Evolutionary conservation across 225 moss, liverwort and hornwort genomes (phyloP), one percentile per base, ranked within the genome.

Genomic region (Physcomitrium patens): DNA sequence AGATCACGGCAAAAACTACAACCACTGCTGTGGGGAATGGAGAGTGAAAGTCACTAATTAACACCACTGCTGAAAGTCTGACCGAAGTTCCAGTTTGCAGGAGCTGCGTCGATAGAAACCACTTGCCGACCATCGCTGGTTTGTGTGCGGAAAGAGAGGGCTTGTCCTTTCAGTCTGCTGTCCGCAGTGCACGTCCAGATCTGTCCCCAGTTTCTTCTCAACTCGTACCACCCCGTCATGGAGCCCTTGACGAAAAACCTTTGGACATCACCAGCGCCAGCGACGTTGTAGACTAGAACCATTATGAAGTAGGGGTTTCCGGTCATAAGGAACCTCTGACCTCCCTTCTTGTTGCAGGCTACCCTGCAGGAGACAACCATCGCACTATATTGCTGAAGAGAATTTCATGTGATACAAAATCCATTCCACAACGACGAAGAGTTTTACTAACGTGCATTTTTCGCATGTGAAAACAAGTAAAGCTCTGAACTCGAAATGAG

Each of bases 241-340:
- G 76, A 24, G 9, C 82, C 77, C 82, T 79, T 91, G 27, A 91
- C 82, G 46, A 65, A 73, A 12, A 86, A 27, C 0, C 77, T 49
- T 10, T 89, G 78, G 10, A 89, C 89, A 20, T 89, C 88, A 1
- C 93, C 89, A 3, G 82, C 81, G 11, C 91, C 85, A 7, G 22
- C 93, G 0, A 93, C 87, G 72, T 93, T 93, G 72, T 75, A 77
- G 8, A 86, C 59, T 12, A 89, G 68, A 31, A 91, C 63, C 3
- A 91, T 51, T 27, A 86, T 74, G 73, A 89, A 93, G 73, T 82
- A 75, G 0, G 89, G 84, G 47, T 93, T 89, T 19, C 91, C 91
- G 27, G 84, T 87, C 1, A 93, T 13, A 3, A 65, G 79, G 73
- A 91, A 91, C 58, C 80, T 82, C 57, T 89, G 79, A 1, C 91